Conservation (phyloP, 2,329 filamentous ascomycete species). For the Sphaerostilbella broomeana region DNA sequence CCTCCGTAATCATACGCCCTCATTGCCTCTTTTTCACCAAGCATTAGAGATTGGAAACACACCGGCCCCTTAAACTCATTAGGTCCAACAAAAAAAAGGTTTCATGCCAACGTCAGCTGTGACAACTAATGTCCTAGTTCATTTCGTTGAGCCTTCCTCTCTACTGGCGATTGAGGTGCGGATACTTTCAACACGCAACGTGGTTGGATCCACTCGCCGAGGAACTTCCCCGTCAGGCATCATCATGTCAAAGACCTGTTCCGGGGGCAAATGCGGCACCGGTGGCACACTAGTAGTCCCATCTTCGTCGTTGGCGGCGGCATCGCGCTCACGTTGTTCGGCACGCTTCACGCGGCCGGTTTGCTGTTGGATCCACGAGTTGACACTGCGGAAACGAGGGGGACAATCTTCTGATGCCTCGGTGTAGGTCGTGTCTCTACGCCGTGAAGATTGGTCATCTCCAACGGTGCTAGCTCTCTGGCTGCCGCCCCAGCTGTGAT, state of each 20-base stretch:
- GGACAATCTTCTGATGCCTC: constrained; percentile 47
- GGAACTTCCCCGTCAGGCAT: constrained; percentile 44
- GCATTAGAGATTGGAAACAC: too few relatives aligned
- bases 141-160: neutral
- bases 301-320: constrained; percentile 15
- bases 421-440: constrained; percentile 47
- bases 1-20: too few relatives aligned
- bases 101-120: too few relatives aligned
- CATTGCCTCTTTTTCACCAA: too few relatives aligned
- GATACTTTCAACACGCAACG: too few relatives aligned
- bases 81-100: too few relatives aligned
- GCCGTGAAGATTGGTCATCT: constrained; percentile 1
- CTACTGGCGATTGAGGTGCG: too few relatives aligned
- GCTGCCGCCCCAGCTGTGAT: constrained; percentile 12
- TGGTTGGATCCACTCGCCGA: constrained; percentile 30
- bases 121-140: neutral
- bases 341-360: constrained; percentile 46
- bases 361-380: constrained; percentile 61
- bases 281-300: constrained; percentile 29
- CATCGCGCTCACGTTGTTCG: constrained; percentile 28
- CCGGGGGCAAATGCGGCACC: constrained; percentile 36
- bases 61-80: too few relatives aligned
- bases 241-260: constrained; percentile 45
- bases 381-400: constrained; percentile 50
- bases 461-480: constrained; percentile 15